Evolutionary conservation across 192 early-diverging fungal genomes (phyloP).

Genomic region (Piromyces sp.): DNA sequence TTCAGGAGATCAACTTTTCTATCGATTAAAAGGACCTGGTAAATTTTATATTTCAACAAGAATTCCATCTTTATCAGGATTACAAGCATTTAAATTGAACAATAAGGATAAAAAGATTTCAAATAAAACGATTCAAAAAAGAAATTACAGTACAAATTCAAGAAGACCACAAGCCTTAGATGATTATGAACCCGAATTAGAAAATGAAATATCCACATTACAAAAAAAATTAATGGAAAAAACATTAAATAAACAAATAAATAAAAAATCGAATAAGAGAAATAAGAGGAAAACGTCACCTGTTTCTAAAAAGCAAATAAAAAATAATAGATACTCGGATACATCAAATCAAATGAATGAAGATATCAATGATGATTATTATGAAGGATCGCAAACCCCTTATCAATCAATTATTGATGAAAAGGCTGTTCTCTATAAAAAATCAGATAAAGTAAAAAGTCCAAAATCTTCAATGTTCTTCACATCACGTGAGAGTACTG

Average conservation of each 20-base stretch:
- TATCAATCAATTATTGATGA: neutral
- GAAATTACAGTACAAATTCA: neutral
- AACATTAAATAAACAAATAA: neutral
- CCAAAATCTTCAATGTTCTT: neutral
- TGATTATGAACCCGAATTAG: neutral
- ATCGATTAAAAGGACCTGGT: neutral
- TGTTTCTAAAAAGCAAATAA: neutral
- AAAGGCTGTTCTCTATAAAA: neutral
- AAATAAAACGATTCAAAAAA: neutral
- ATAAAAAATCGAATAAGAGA: neutral
- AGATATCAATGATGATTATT: too few relatives aligned
- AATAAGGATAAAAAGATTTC: neutral
- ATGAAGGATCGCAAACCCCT: too few relatives aligned
- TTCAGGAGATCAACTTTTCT: neutral
- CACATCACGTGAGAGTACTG: neutral
- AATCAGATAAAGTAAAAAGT: neutral
- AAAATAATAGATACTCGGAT: neutral
- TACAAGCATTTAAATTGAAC: neutral
- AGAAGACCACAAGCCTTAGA: neutral
- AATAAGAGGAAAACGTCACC: neutral
- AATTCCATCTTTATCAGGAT: neutral
- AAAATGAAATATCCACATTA: neutral
- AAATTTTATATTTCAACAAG: neutral
- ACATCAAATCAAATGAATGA: too few relatives aligned
- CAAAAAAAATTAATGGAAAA: neutral